These are phyloP conservation scores for Coccomyxa sp. DNA, from an alignment of 139 green algal species.

Conservation along the genomic window DNA sequence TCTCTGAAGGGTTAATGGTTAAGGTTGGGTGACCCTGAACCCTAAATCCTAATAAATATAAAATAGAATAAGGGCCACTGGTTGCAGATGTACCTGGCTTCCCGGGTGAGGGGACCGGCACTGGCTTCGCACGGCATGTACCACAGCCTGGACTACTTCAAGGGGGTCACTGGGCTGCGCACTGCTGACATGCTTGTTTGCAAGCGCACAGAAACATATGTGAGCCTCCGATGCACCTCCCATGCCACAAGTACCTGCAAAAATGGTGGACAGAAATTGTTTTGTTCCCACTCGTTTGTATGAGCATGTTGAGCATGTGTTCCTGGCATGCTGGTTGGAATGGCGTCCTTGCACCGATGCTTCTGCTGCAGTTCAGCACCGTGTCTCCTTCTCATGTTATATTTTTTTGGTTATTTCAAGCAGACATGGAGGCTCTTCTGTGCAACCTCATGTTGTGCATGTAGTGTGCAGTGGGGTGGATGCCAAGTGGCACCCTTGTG, in stretches of 20 bases:
- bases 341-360: no score
- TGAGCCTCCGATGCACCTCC: background rate
- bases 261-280: background rate
- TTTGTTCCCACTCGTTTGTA: background rate
- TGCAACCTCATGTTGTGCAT: no score
- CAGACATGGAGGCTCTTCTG: no score
- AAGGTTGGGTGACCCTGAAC: no score
- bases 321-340: no score
- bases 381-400: no score
- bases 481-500: conserved; percentile 17
- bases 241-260: background rate
- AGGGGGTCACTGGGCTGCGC: background rate
- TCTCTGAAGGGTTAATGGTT: no score
- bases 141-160: background rate
- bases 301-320: no score
- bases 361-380: no score
- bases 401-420: no score
- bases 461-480: conserved; percentile 16
- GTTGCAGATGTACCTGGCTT: background rate
- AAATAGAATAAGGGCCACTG: no score
- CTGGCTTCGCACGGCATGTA: background rate
- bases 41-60: no score
- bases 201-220: background rate
- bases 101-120: background rate
- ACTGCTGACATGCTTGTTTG: background rate